A percentile compares a stretch with the other conserved stretches of the same genome.
phyloP scores from a whole-genome alignment of 495 filamentous ascomycete species.

The Neurospora sp. region DNA sequence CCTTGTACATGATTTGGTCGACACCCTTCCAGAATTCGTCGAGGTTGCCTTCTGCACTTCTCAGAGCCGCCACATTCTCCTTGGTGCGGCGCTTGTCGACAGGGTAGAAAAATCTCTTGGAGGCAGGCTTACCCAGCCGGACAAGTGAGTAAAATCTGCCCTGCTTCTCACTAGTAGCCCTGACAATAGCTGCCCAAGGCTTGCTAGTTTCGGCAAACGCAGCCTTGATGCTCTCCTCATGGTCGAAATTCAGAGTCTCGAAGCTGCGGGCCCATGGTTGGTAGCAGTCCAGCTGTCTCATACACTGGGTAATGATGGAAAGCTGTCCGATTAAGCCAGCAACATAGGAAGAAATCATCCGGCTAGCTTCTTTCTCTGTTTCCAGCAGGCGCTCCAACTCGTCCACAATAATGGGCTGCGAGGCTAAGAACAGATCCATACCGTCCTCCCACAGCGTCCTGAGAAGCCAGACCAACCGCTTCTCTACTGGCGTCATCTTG shows the following conservation, averaged over 20 bases:
- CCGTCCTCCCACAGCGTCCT: constrained; percentile 15
- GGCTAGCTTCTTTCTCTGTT: constrained; percentile 20
- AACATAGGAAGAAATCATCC: constrained; percentile 30
- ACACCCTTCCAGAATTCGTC: constrained; percentile 38
- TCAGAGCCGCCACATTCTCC: constrained; percentile 26
- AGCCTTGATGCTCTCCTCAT: constrained; percentile 9
- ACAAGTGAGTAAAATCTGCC: constrained; percentile 1
- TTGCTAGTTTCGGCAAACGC: constrained; percentile 14
- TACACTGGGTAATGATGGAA: constrained; percentile 30
- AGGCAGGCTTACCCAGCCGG: constrained; percentile 19
- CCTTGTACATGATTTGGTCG: constrained; percentile 3
- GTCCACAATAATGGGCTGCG: constrained; percentile 27
- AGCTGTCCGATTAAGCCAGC: constrained; percentile 30
- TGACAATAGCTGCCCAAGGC: constrained; percentile 3
- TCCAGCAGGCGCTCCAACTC: constrained; percentile 35
- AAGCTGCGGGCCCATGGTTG: constrained; percentile 39
- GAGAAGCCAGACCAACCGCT: constrained; percentile 27
- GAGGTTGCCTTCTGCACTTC: constrained; percentile 34
- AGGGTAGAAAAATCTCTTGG: constrained; percentile 37
- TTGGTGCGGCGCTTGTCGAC: constrained; percentile 36
- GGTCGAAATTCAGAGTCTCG: constrained; percentile 11
- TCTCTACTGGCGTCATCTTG: constrained; percentile 8
- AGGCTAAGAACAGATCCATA: constrained; percentile 16
- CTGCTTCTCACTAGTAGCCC: constrained; percentile 5
- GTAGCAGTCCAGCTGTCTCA: constrained; percentile 33